Conservation (phyloP, 352 stramenopile genomes). For the Globisporangium uncinulatum region DNA sequence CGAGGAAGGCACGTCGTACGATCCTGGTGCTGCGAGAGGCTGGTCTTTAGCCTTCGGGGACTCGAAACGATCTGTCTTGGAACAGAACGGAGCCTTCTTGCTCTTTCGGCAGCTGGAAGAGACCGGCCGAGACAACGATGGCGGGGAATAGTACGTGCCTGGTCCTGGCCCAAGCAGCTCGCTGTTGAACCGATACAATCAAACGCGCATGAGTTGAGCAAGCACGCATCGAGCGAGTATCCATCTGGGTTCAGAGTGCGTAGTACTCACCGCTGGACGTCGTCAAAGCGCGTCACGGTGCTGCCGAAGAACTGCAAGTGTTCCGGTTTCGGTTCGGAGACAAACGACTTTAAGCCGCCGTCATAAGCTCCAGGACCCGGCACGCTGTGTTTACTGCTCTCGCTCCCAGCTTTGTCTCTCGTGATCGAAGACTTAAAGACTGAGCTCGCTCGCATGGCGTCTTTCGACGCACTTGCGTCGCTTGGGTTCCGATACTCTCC, state of each 20-base stretch:
- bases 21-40: constrained; percentile 47
- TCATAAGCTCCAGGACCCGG: constrained; percentile 67
- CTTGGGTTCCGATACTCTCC: constrained; percentile 46
- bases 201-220: too few species aligned
- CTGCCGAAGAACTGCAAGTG: constrained; percentile 81
- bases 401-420: constrained; percentile 34
- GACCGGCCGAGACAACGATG: constrained; percentile 19
- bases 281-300: constrained; percentile 61
- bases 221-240: too few species aligned
- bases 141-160: constrained; percentile 48
- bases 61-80: constrained; percentile 72
- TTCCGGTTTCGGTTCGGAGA: constrained; percentile 41
- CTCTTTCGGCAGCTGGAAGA: constrained; percentile 25
- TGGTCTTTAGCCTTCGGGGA: constrained; percentile 33
- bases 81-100: constrained; percentile 52
- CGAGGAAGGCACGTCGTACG: constrained; percentile 56
- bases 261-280: constrained; percentile 21
- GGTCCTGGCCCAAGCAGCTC: constrained; percentile 38
- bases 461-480: constrained; percentile 25
- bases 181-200: neutral
- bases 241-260: neutral
- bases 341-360: constrained; percentile 35
- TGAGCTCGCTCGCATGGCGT: constrained; percentile 40
- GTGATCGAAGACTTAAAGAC: constrained; percentile 70
- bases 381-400: constrained; percentile 27